A percentile compares a stretch with the other conserved stretches of the same genome.
Evolutionary conservation across 2,329 filamentous ascomycete genomes (phyloP).

Genomic region (Cercospora zeae-maydis): DNA sequence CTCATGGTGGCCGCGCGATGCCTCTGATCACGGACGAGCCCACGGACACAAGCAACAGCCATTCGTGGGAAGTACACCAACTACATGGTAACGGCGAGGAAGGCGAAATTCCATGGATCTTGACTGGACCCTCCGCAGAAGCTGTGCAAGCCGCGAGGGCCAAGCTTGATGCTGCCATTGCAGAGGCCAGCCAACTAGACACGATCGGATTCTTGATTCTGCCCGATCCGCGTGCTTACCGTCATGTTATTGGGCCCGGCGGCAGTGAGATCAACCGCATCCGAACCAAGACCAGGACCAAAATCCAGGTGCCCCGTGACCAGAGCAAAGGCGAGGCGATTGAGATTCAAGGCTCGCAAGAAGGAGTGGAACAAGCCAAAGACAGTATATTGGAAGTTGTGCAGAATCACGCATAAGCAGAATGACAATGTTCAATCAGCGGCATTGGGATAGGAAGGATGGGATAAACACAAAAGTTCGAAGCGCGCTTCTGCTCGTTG

Average conservation of each 20-base stretch:
- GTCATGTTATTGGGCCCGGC: constrained; percentile 82
- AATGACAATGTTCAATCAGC: neutral
- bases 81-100: constrained; percentile 65
- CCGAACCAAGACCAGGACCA: constrained; percentile 85
- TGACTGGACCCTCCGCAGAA: constrained; percentile 69
- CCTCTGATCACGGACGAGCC: constrained; percentile 90
- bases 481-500: neutral
- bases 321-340: constrained; percentile 75
- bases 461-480: constrained; percentile 3
- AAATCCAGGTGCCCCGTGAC: constrained; percentile 86
- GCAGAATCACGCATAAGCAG: constrained; percentile 35
- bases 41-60: constrained; percentile 55
- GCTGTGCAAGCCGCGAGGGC: constrained; percentile 78
- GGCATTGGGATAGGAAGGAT: neutral
- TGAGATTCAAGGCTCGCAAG: constrained; percentile 68
- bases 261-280: constrained; percentile 92
- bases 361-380: constrained; percentile 81
- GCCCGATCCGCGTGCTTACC: constrained; percentile 83
- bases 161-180: constrained; percentile 67
- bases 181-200: constrained; percentile 65
- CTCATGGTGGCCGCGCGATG: constrained; percentile 58
- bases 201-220: constrained; percentile 84
- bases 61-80: constrained; percentile 82
- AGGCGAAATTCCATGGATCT: constrained; percentile 75
- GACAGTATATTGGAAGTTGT: constrained; percentile 85